Evolutionary conservation across 2,329 filamentous ascomycete species (phyloP).

Genomic region (Pleomassaria siparia): DNA sequence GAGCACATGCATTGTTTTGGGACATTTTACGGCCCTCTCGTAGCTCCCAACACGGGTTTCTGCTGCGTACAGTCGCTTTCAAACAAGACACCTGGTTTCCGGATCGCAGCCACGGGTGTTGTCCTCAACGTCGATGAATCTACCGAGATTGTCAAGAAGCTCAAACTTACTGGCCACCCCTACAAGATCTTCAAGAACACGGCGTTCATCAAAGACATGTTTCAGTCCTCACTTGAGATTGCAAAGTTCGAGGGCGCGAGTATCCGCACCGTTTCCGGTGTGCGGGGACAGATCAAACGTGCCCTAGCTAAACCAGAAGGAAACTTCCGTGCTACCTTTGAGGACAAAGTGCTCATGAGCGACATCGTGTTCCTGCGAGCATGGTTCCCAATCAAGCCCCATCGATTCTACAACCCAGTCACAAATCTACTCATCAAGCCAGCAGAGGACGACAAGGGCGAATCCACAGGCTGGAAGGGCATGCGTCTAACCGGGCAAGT

Average conservation of each 20-base stretch:
- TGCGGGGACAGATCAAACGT: constrained; percentile 95
- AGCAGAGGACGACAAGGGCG: constrained; percentile 32
- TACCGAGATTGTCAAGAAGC: constrained; percentile 98
- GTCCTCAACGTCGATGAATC: constrained; percentile 93
- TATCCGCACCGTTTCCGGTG: constrained; percentile 93
- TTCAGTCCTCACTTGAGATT: constrained; percentile 87
- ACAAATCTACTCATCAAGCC: constrained; percentile 78
- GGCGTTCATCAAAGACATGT: constrained; percentile 98
- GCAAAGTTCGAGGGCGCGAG: constrained; percentile 97
- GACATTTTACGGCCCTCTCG: constrained; percentile 91
- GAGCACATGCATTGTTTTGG: constrained; percentile 99
- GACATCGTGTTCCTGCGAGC: constrained; percentile 95
- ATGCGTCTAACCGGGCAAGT: constrained; percentile 96
- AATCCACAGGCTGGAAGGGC: constrained; percentile 67
- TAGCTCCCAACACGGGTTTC: constrained; percentile 94
- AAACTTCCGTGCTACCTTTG: constrained; percentile 94
- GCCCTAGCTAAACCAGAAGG: constrained; percentile 92
- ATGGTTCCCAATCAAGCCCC: constrained; percentile 95
- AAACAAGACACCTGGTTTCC: constrained; percentile 82
- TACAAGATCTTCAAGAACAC: constrained; percentile 99
- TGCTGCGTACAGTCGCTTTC: constrained; percentile 90
- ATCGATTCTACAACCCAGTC: constrained; percentile 95
- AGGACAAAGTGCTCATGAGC: constrained; percentile 96
- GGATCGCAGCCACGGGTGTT: constrained; percentile 90
- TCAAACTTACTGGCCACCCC: constrained; percentile 89